phyloP scores from a whole-genome alignment of 768 basidiomycete species.

The Flagelloscypha sp. region DNA sequence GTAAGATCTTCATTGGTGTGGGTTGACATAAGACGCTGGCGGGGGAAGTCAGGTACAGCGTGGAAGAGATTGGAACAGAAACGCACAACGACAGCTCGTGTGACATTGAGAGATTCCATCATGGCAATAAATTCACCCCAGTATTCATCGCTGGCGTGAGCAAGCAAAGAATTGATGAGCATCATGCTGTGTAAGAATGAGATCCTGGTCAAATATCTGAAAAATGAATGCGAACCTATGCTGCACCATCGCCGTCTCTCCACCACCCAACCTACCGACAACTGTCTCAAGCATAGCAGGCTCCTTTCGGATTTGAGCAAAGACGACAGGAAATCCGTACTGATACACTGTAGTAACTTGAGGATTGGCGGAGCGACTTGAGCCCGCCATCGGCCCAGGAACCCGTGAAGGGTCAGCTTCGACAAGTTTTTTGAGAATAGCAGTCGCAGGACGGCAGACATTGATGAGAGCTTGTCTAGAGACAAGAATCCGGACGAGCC shows the following conservation, averaged over 20 bases:
- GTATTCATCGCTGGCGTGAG: conserved; percentile 65
- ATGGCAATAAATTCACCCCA: conserved; percentile 77
- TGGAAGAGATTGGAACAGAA: neutral
- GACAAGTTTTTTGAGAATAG: conserved; percentile 82
- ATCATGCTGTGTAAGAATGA: conserved; percentile 52
- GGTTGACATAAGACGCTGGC: conserved; percentile 73
- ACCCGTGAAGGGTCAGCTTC: conserved; percentile 73
- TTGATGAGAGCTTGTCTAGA: conserved; percentile 76
- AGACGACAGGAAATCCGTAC: conserved; percentile 80
- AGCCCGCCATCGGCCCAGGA: conserved; percentile 47
- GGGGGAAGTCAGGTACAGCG: conserved; percentile 4
- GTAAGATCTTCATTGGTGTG: conserved; percentile 76
- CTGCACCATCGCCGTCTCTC: conserved; percentile 78
- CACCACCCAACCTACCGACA: conserved; percentile 69
- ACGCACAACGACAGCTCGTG: conserved; percentile 76
- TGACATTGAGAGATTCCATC: conserved; percentile 67
- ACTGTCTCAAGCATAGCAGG: conserved; percentile 69
- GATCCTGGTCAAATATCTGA: neutral
- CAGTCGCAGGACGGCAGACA: conserved; percentile 84
- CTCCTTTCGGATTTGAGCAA: conserved; percentile 73
- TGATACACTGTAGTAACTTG: conserved; percentile 57
- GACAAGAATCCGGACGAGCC: conserved; percentile 70
- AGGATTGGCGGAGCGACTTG: conserved; percentile 53
- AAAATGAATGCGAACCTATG: conserved; percentile 47
- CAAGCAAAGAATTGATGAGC: conserved; percentile 79